These are phyloP conservation scores for Rhodotorula diobovata DNA, from an alignment of 768 basidiomycete species.

Conservation along the genomic window DNA sequence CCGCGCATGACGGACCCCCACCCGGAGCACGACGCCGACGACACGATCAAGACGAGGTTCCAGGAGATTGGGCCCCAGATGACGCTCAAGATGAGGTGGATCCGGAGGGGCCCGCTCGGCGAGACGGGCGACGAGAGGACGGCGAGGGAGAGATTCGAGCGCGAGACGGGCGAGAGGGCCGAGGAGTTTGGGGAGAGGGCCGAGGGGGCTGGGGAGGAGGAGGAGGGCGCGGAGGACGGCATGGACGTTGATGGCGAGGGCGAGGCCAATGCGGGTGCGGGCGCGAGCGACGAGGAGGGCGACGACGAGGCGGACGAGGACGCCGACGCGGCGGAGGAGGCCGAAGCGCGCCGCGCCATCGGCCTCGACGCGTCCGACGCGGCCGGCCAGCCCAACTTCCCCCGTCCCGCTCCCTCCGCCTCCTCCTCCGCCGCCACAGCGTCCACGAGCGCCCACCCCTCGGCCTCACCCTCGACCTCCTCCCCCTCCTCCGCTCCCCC, in stretches of 20 bases:
- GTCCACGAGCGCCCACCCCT: background rate
- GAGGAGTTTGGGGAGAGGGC: slow-evolving; percentile 43
- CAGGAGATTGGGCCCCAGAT: slow-evolving; percentile 98
- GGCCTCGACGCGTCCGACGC: slow-evolving; percentile 41
- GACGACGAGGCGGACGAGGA: slow-evolving; percentile 28
- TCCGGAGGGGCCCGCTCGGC: slow-evolving; percentile 76
- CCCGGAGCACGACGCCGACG: slow-evolving; percentile 61
- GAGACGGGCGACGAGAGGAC: slow-evolving; percentile 57
- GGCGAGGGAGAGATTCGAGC: slow-evolving; percentile 51
- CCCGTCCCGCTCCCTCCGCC: no score
- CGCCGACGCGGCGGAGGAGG: no score
- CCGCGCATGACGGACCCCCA: slow-evolving; percentile 27
- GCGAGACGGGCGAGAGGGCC: slow-evolving; percentile 45
- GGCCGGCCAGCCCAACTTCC: slow-evolving; percentile 32
- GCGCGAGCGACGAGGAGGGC: slow-evolving; percentile 15
- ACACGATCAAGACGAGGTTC: slow-evolving; percentile 87
- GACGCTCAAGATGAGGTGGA: slow-evolving; percentile 83
- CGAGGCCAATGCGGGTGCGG: background rate
- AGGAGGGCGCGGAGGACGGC: slow-evolving; percentile 7
- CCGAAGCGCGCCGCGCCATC: slow-evolving; percentile 37
- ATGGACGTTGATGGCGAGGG: background rate
- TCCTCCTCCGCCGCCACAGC: slow-evolving; percentile 10
- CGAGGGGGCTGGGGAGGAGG: slow-evolving; percentile 33
- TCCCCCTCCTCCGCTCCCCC: background rate
- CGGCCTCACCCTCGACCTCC: slow-evolving; percentile 1